Conservation (phyloP, 176 grass and related monocot genomes). For the Phoenix roebelenii region DNA sequence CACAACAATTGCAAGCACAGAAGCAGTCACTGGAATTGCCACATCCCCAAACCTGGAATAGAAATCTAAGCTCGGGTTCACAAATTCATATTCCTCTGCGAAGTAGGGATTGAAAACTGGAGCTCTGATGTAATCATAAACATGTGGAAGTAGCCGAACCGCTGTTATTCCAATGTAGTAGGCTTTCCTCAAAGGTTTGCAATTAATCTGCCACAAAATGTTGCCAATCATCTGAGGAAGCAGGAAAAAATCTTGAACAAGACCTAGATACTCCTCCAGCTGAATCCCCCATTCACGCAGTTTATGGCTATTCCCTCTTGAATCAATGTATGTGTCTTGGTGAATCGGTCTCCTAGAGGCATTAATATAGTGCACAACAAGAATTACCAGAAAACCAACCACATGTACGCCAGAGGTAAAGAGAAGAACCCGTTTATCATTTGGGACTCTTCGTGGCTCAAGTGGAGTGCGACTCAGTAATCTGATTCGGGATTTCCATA, state of each 20-base stretch:
- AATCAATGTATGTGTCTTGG: conserved; percentile 45
- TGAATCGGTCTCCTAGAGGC: conserved; percentile 38
- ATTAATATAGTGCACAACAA: conserved; percentile 42
- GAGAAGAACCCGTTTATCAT: conserved; percentile 52
- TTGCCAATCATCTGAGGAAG: conserved; percentile 80
- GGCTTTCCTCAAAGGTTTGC: conserved; percentile 58
- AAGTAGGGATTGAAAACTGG: conserved; percentile 87
- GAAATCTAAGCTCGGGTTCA: conserved; percentile 80
- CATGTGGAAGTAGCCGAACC: conserved; percentile 69
- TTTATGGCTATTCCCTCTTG: conserved; percentile 51
- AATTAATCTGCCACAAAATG: conserved; percentile 71
- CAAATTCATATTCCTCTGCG: conserved; percentile 79
- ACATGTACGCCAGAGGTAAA: conserved; percentile 38
- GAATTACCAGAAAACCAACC: conserved; percentile 43
- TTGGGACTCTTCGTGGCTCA: conserved; percentile 62
- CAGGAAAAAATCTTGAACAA: conserved; percentile 72
- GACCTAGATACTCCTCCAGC: conserved; percentile 68
- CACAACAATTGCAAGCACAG: conserved; percentile 35
- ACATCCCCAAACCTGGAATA: conserved; percentile 80
- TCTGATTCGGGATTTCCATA: conserved; percentile 74
- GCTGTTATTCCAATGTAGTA: conserved; percentile 69
- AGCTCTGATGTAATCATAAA: conserved; percentile 70
- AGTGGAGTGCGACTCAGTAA: conserved; percentile 62
- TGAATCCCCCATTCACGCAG: conserved; percentile 71
- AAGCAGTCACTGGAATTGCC: conserved; percentile 54